Evolutionary conservation across 1,284 basidiomycete genomes (phyloP).

Genomic region (Tetrapyrgos nigripes): DNA sequence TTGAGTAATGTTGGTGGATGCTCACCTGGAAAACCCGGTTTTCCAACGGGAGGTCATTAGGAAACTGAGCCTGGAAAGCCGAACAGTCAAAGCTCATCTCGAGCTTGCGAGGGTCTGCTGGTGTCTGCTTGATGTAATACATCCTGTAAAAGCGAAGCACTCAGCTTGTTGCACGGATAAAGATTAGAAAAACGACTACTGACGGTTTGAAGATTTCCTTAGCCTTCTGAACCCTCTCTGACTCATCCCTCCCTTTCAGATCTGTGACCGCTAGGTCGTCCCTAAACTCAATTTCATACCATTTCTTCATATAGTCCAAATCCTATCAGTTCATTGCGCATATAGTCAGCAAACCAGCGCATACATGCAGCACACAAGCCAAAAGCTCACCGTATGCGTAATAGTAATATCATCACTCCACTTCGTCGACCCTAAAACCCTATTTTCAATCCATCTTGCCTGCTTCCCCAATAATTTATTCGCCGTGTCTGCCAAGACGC

Average conservation of each 20-base stretch:
- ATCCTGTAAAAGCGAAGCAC: constrained; percentile 27
- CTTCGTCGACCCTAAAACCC: constrained; percentile 51
- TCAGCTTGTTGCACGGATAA: not conserved
- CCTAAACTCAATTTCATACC: constrained; percentile 18
- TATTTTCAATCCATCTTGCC: constrained; percentile 50
- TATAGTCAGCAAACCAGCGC: not conserved
- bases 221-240: constrained; percentile 14
- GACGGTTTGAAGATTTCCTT: constrained; percentile 17
- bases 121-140: constrained; percentile 47
- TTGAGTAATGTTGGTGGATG: not conserved
- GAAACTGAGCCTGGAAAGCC: constrained; percentile 18
- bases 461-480: constrained; percentile 49
- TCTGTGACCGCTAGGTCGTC: constrained; percentile 14
- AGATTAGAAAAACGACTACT: not conserved
- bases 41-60: constrained; percentile 15
- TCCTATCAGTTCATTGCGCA: constrained; percentile 6
- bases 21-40: constrained; percentile 18
- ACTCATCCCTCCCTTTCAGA: constrained; percentile 15
- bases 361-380: not conserved
- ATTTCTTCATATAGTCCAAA: constrained; percentile 18
- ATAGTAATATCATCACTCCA: constrained; percentile 49
- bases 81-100: constrained; percentile 48
- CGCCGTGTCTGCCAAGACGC: constrained; percentile 50
- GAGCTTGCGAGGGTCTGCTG: constrained; percentile 42
- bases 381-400: constrained; percentile 41